Percentiles rank a stretch among this genome's conserved stretches.
Conservation (phyloP, 1,139 yeast genomes). For the Suhomyces wounanorum region DNA sequence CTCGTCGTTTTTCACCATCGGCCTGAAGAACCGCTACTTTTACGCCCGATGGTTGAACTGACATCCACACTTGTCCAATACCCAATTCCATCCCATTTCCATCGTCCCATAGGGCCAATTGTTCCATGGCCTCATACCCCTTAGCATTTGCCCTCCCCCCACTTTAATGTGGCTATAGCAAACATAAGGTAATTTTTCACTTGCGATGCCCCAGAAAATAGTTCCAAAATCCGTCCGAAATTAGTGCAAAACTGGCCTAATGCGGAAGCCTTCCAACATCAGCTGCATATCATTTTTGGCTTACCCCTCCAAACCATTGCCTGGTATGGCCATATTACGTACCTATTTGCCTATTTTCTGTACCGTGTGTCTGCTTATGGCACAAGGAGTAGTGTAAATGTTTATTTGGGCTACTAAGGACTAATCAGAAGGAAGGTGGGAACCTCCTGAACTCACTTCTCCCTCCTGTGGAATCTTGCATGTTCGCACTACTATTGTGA, state of each 20-base stretch:
- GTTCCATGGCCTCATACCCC: not conserved
- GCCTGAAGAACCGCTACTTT: not conserved
- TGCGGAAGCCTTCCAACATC: not conserved
- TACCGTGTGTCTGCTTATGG: no score
- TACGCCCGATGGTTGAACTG: no score
- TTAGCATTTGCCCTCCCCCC: slow-evolving; percentile 1
- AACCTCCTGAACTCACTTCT: no score
- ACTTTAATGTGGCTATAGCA: slow-evolving; percentile 1
- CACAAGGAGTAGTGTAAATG: no score
- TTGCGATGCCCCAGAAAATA: not conserved
- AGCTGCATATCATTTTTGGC: not conserved
- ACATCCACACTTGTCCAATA: no score
- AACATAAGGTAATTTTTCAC: slow-evolving; percentile 1
- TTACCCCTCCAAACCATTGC: not conserved
- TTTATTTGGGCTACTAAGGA: no score
- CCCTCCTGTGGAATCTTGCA: no score
- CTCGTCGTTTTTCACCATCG: not conserved
- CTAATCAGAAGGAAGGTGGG: no score
- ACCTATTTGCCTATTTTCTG: not conserved
- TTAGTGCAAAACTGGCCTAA: not conserved
- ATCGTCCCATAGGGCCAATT: not conserved
- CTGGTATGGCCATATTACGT: not conserved
- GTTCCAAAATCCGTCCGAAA: not conserved
- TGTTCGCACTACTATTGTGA: no score
- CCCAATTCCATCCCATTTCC: no score